These are phyloP conservation scores for Oryza glumipatula DNA, from an alignment of 176 grass and related monocot species.

Conservation along the genomic window DNA sequence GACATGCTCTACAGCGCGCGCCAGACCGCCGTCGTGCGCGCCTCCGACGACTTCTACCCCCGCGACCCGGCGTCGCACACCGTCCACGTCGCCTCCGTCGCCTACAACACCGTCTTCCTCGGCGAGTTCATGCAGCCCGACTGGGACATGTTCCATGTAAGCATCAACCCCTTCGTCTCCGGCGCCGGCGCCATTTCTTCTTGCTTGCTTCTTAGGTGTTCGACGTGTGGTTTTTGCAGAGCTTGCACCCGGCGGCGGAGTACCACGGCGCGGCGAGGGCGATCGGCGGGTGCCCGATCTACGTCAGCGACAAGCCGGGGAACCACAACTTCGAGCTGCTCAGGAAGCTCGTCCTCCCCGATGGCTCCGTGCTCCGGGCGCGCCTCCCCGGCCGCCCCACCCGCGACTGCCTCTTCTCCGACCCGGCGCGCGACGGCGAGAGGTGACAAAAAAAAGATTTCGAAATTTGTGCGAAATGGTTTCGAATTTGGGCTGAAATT, in stretches of 20 bases:
- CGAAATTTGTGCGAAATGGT: neutral
- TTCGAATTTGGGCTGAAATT: neutral
- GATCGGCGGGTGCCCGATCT: slow-evolving; percentile 61
- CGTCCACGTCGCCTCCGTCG: slow-evolving; percentile 73
- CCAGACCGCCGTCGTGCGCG: slow-evolving; percentile 70
- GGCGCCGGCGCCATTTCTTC: no score
- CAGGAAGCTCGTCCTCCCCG: slow-evolving; percentile 76
- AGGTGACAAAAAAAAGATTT: slow-evolving; percentile 39
- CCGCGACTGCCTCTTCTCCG: slow-evolving; percentile 79
- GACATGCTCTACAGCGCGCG: slow-evolving; percentile 71
- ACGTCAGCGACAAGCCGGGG: slow-evolving; percentile 88
- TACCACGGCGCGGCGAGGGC: slow-evolving; percentile 81
- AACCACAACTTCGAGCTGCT: slow-evolving; percentile 78
- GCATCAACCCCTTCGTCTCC: neutral
- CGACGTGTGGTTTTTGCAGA: slow-evolving; percentile 29
- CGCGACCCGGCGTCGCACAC: slow-evolving; percentile 83
- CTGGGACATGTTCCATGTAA: slow-evolving; percentile 96
- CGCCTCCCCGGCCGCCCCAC: slow-evolving; percentile 72
- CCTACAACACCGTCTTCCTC: slow-evolving; percentile 81
- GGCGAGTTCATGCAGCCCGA: slow-evolving; percentile 95
- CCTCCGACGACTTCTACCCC: slow-evolving; percentile 93
- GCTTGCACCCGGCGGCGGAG: slow-evolving; percentile 76
- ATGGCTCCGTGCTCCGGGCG: slow-evolving; percentile 73
- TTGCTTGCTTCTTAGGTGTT: neutral
- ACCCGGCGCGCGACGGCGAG: slow-evolving; percentile 67